Conservation (phyloP, 1,284 basidiomycete genomes). For the Boletellus deceptivus region DNA sequence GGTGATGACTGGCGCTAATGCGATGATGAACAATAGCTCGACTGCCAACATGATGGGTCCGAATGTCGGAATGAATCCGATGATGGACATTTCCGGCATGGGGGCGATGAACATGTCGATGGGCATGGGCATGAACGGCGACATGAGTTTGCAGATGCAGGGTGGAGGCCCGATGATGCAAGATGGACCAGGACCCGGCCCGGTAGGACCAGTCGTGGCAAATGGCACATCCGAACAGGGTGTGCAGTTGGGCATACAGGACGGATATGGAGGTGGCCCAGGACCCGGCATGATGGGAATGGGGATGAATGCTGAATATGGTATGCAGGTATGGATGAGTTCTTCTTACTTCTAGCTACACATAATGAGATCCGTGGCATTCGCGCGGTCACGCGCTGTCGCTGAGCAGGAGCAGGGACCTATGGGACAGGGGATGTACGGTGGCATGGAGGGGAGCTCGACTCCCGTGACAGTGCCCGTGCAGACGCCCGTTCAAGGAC, state of each 20-base stretch:
- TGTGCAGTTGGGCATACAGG: conserved; percentile 43
- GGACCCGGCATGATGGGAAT: conserved; percentile 56
- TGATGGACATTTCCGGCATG: conserved; percentile 48
- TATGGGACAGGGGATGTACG: conserved; percentile 57
- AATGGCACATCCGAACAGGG: conserved; percentile 44
- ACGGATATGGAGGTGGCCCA: conserved; percentile 44
- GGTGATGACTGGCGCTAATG: conserved; percentile 75
- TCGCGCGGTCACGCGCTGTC: conserved; percentile 26
- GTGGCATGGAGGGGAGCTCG: conserved; percentile 46
- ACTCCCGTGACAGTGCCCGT: conserved; percentile 36
- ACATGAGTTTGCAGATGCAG: conserved; percentile 45
- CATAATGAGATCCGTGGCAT: conserved; percentile 39
- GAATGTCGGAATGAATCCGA: conserved; percentile 37
- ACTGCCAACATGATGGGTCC: conserved; percentile 57
- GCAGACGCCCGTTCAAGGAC: conserved; percentile 32
- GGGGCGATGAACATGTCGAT: conserved; percentile 58
- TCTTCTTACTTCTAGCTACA: conserved; percentile 39
- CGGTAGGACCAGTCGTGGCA: conserved; percentile 34
- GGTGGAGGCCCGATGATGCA: conserved; percentile 42
- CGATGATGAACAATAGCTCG: conserved; percentile 60
- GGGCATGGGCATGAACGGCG: conserved; percentile 48
- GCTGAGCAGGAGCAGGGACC: conserved; percentile 38
- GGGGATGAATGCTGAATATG: conserved; percentile 49
- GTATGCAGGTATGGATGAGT: conserved; percentile 56
- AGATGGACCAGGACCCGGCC: conserved; percentile 37